Percentiles rank a stretch among this genome's conserved stretches.
These are phyloP conservation scores for Elaeagnus macrophylla DNA, from an alignment of 306 rosid genomes.

Conservation along the genomic window DNA sequence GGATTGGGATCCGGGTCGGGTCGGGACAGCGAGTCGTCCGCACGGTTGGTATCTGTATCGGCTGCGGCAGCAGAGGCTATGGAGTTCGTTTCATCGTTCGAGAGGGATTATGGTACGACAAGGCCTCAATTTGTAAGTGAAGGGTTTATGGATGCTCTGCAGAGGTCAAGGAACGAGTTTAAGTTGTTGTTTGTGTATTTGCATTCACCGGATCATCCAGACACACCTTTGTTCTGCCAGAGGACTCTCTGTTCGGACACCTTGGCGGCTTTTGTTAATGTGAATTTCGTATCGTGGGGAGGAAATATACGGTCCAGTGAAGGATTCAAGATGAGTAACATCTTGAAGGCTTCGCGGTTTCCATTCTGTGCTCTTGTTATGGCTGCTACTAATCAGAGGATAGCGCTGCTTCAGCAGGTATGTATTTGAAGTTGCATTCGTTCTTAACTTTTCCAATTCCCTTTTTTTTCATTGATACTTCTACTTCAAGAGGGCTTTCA, in stretches of 20 bases:
- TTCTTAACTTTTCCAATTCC: no score
- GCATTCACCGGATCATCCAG: slow-evolving; percentile 97
- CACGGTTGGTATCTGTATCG: slow-evolving; percentile 56
- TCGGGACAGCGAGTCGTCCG: slow-evolving; percentile 27
- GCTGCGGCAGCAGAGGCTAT: slow-evolving; percentile 61
- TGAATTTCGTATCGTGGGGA: slow-evolving; percentile 93
- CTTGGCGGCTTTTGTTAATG: slow-evolving; percentile 58
- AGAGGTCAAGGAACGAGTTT: slow-evolving; percentile 64
- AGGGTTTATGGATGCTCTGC: slow-evolving; percentile 87
- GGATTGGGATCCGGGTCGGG: slow-evolving; percentile 40
- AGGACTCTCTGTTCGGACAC: slow-evolving; percentile 64
- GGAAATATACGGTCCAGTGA: slow-evolving; percentile 86
- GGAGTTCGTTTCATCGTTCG: slow-evolving; percentile 56
- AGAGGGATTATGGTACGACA: slow-evolving; percentile 54
- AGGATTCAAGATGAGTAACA: slow-evolving; percentile 97
- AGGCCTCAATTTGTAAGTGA: slow-evolving; percentile 68
- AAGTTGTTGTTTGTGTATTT: slow-evolving; percentile 77
- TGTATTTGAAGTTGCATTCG: no score
- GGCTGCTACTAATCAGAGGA: slow-evolving; percentile 92
- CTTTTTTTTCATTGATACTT: no score
- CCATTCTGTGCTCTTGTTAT: slow-evolving; percentile 94
- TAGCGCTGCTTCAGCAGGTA: slow-evolving; percentile 92
- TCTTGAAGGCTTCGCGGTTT: slow-evolving; percentile 86
- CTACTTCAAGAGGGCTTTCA: no score
- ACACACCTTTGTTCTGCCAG: slow-evolving; percentile 72